Evolutionary conservation across 768 basidiomycete genomes (phyloP).

Genomic region (Gautieria morchelliformis): DNA sequence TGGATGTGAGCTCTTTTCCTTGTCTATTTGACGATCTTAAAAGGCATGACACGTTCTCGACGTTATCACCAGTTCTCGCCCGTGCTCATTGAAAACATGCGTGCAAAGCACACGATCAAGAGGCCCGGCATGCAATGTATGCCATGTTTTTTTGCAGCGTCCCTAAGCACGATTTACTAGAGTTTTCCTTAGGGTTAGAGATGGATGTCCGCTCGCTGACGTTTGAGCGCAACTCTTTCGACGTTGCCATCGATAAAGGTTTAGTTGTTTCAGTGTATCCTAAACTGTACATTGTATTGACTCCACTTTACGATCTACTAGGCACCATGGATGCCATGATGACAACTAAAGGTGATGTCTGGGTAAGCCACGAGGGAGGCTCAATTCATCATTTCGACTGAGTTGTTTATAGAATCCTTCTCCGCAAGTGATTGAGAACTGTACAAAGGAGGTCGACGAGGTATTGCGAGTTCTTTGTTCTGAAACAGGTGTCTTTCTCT

Average conservation of each 20-base stretch:
- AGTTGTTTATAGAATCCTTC: slow-evolving; percentile 54
- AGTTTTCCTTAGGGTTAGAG: slow-evolving; percentile 50
- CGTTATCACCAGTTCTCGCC: slow-evolving; percentile 52
- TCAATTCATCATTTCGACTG: not conserved
- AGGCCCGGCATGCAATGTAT: slow-evolving; percentile 68
- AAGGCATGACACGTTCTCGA: not conserved
- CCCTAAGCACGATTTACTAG: not conserved
- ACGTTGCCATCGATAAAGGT: slow-evolving; percentile 83
- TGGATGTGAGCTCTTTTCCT: slow-evolving; percentile 46
- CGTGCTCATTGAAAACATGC: slow-evolving; percentile 70
- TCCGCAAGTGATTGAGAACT: slow-evolving; percentile 56
- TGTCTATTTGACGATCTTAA: not conserved
- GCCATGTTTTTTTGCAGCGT: slow-evolving; percentile 10
- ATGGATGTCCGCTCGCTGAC: slow-evolving; percentile 71
- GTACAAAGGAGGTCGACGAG: slow-evolving; percentile 69
- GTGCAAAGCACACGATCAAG: slow-evolving; percentile 32
- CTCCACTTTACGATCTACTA: slow-evolving; percentile 11
- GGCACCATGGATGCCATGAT: slow-evolving; percentile 89
- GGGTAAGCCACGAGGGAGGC: slow-evolving; percentile 37
- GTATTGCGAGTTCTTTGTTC: slow-evolving; percentile 64
- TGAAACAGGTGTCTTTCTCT: slow-evolving; percentile 53
- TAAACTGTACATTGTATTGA: not conserved
- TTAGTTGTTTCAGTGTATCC: not conserved
- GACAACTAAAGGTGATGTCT: slow-evolving; percentile 72
- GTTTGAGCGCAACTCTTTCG: slow-evolving; percentile 54